phyloP scores from a whole-genome alignment of 2,329 filamentous ascomycete genomes.

The Curvularia spicifera region DNA sequence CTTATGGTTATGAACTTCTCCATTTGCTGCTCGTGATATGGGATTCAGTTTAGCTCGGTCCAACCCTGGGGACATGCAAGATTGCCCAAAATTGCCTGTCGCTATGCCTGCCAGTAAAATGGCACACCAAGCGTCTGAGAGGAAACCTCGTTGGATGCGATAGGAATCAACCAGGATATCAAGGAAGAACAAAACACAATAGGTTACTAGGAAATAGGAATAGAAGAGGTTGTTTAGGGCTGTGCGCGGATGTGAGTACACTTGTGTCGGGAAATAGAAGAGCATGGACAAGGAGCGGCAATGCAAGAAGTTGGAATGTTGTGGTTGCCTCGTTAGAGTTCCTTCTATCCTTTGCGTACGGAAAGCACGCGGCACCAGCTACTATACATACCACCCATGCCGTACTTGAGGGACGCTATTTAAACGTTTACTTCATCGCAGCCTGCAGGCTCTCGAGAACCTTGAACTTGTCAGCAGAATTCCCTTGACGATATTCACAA shows the following conservation, averaged over 20 bases:
- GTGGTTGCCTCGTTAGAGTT: slow-evolving; percentile 34
- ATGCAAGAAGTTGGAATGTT: slow-evolving; percentile 28
- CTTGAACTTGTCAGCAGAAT: slow-evolving; percentile 57
- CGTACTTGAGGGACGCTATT: slow-evolving; percentile 45
- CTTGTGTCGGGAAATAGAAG: slow-evolving; percentile 17
- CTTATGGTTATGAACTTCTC: slow-evolving; percentile 21
- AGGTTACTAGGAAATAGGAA: slow-evolving; percentile 25
- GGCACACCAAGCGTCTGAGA: background rate
- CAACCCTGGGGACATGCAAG: slow-evolving; percentile 33
- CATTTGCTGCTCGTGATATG: slow-evolving; percentile 20
- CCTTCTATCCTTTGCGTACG: slow-evolving; percentile 44
- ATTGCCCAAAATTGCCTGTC: background rate
- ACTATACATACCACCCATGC: slow-evolving; percentile 23
- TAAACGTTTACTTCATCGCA: slow-evolving; percentile 75
- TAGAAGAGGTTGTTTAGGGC: slow-evolving; percentile 20
- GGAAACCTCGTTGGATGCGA: background rate
- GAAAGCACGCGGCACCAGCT: slow-evolving; percentile 34
- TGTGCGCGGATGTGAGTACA: slow-evolving; percentile 29
- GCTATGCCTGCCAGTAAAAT: background rate
- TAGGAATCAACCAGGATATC: slow-evolving; percentile 5
- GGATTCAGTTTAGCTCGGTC: slow-evolving; percentile 30
- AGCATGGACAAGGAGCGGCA: slow-evolving; percentile 9
- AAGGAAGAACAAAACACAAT: slow-evolving; percentile 13
- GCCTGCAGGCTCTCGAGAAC: slow-evolving; percentile 84
- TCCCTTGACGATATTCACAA: slow-evolving; percentile 12